Conservation (phyloP, 2,329 filamentous ascomycete species). For the Calonectria pseudoreteaudii region DNA sequence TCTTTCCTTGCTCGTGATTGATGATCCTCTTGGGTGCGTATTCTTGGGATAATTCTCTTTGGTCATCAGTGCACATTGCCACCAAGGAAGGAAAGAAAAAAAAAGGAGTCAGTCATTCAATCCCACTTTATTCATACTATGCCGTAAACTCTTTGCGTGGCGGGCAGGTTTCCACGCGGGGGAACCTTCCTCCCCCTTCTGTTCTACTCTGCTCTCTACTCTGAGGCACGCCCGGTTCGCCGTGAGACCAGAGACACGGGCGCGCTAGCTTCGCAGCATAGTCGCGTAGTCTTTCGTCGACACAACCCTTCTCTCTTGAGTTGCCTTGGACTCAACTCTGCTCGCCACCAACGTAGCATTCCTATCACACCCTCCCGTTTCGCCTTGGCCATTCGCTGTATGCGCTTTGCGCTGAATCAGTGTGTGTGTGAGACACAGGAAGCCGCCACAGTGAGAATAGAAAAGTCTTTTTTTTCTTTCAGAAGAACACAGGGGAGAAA, state of each 20-base stretch:
- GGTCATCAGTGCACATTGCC: neutral
- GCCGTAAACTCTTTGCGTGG: neutral
- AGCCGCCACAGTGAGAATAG: neutral
- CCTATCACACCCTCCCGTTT: constrained; percentile 1
- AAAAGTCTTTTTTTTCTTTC: neutral
- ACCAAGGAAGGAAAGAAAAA: too few relatives aligned
- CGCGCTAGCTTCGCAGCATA: constrained; percentile 7
- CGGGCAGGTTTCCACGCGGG: neutral
- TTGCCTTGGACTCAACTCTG: constrained; percentile 5
- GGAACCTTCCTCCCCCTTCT: neutral
- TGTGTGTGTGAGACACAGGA: neutral
- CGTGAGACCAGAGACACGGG: neutral
- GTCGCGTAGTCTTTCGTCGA: neutral
- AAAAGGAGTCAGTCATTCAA: neutral
- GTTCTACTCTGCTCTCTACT: neutral
- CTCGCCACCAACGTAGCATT: constrained; percentile 10
- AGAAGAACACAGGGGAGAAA: neutral
- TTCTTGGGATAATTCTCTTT: neutral
- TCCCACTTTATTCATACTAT: neutral
- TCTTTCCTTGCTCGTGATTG: neutral
- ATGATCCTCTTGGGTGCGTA: neutral
- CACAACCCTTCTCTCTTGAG: neutral
- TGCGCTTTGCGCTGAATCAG: neutral
- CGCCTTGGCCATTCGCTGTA: neutral
- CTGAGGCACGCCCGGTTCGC: neutral